Evolutionary conservation across 805 yeast genomes (phyloP).

Genomic region (Suhomyces tanzawaensis): DNA sequence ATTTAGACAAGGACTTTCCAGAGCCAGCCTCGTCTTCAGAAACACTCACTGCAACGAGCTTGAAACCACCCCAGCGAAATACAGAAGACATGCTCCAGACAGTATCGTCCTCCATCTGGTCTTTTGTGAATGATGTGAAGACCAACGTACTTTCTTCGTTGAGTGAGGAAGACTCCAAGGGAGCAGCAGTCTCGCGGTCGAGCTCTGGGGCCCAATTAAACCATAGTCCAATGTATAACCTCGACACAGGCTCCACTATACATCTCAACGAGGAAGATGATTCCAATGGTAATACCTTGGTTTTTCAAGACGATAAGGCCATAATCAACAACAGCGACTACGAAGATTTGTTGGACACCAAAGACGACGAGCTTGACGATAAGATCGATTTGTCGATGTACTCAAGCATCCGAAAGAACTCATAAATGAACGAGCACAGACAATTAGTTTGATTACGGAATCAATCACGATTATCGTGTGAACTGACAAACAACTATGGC

Average conservation of each 20-base stretch:
- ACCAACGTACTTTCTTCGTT: slow-evolving; percentile 31
- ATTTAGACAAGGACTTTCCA: slow-evolving; percentile 1
- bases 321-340: slow-evolving; percentile 14
- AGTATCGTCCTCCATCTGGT: slow-evolving; percentile 42
- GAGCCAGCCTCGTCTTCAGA: background rate
- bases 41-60: background rate
- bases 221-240: slow-evolving; percentile 17
- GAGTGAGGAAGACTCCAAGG: slow-evolving; percentile 11
- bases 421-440: background rate
- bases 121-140: slow-evolving; percentile 43
- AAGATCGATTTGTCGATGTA: slow-evolving; percentile 28
- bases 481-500: no score
- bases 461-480: no score
- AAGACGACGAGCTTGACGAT: slow-evolving; percentile 17
- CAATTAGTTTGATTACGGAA: no score
- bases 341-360: slow-evolving; percentile 8
- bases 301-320: slow-evolving; percentile 2
- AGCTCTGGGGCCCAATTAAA: background rate
- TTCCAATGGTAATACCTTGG: background rate
- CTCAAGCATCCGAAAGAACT: slow-evolving; percentile 11
- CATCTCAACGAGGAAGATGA: slow-evolving; percentile 11
- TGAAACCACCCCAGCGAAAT: background rate
- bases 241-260: slow-evolving; percentile 27
- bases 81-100: slow-evolving; percentile 40
- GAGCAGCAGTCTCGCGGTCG: background rate